These are phyloP conservation scores for Terana coerulea DNA, from an alignment of 768 basidiomycete genomes.

Conservation along the genomic window DNA sequence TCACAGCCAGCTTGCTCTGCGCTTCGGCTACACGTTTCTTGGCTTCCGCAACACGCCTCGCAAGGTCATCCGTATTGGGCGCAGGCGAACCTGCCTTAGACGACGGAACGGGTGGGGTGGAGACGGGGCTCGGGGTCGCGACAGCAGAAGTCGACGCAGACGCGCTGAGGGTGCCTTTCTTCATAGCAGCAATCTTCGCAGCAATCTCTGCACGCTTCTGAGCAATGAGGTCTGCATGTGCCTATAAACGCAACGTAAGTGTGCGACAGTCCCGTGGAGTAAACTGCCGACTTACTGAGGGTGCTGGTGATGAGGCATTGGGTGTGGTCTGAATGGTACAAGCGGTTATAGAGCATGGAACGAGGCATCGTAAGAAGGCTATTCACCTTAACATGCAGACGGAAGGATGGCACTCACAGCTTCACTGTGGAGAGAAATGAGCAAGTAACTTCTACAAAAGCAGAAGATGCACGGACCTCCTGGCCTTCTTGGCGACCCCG, in stretches of 20 bases:
- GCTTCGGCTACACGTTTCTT: slow-evolving; percentile 82
- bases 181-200: slow-evolving; percentile 81
- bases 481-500: slow-evolving; percentile 52
- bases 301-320: slow-evolving; percentile 40
- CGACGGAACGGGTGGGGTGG: slow-evolving; percentile 25
- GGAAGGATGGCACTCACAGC: slow-evolving; percentile 57
- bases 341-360: slow-evolving; percentile 70
- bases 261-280: not conserved
- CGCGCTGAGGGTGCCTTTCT: slow-evolving; percentile 29
- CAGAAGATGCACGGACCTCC: slow-evolving; percentile 47
- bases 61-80: slow-evolving; percentile 66
- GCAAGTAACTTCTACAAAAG: slow-evolving; percentile 4
- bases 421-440: slow-evolving; percentile 44
- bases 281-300: slow-evolving; percentile 40
- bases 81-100: slow-evolving; percentile 17
- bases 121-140: slow-evolving; percentile 23
- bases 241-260: slow-evolving; percentile 24
- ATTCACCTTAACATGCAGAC: slow-evolving; percentile 67
- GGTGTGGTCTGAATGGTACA: slow-evolving; percentile 45
- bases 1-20: slow-evolving; percentile 68
- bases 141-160: slow-evolving; percentile 21
- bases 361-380: slow-evolving; percentile 42
- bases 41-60: slow-evolving; percentile 77
- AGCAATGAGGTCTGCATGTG: slow-evolving; percentile 63
- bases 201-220: slow-evolving; percentile 83